Evolutionary conservation across 2,329 filamentous ascomycete genomes (phyloP).

Genomic region (Epichloe gansuensis): DNA sequence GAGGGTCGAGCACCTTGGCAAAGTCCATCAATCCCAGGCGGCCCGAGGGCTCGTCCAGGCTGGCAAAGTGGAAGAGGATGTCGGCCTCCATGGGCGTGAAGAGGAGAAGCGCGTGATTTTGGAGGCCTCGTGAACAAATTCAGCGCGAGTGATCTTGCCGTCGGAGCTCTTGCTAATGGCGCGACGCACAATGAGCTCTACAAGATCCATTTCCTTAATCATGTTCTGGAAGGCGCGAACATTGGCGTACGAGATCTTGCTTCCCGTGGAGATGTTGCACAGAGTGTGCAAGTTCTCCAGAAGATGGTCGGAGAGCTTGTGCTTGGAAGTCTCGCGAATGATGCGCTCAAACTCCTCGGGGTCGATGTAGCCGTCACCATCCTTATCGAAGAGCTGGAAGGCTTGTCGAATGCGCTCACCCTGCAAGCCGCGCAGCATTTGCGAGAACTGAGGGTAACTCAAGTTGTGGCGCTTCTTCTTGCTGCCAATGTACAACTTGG

Average conservation of each 20-base stretch:
- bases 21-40: conserved; percentile 76
- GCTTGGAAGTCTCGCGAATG: conserved; percentile 80
- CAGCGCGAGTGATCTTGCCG: conserved; percentile 84
- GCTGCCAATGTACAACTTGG: conserved; percentile 81
- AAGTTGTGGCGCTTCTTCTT: conserved; percentile 81
- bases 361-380: conserved; percentile 89
- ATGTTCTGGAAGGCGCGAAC: conserved; percentile 97
- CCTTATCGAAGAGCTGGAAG: conserved; percentile 82
- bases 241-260: conserved; percentile 94
- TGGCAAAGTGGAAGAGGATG: conserved; percentile 96
- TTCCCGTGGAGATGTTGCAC: conserved; percentile 85
- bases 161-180: conserved; percentile 74
- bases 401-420: conserved; percentile 93
- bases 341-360: conserved; percentile 95
- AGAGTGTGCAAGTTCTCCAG: conserved; percentile 82
- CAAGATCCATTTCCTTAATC: conserved; percentile 93
- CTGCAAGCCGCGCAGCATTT: conserved; percentile 93
- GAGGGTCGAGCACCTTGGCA: conserved; percentile 89
- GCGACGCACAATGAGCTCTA: conserved; percentile 84
- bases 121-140: conserved; percentile 90
- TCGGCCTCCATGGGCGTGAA: conserved; percentile 99
- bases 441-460: conserved; percentile 92
- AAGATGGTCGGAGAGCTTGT: conserved; percentile 96
- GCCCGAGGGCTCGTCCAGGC: conserved; percentile 79
- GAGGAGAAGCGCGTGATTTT: conserved; percentile 83